Base-by-base conservation (phyloP, 202 grass and related monocot genomes). In the Cymbopogon flexuosus region DNA sequence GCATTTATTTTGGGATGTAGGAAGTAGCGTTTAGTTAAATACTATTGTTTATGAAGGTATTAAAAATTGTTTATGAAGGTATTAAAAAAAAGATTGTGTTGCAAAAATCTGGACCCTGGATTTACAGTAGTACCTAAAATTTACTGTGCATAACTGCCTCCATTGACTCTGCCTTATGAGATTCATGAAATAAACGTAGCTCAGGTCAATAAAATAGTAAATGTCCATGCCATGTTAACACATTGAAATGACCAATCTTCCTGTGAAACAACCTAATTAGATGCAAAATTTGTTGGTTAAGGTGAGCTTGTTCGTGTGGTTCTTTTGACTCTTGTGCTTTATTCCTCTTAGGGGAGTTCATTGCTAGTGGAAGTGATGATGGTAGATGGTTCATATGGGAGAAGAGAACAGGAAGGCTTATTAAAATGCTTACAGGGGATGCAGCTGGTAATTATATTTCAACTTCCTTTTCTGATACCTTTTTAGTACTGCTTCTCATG, bases 341-440 rank as follows among this genome's bases (percentile, higher is more conserved):
- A 18, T 42, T 81, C 11, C 34, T 79, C 42, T 82, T 78, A 99
- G 96, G 92, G 51, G 92, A 90, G 47, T 99, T 96, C 86, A 84
- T 99, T 93, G 92, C 92, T 36, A 93, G 96, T 56, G 96, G 96
- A 85, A 99, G 96, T 83, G 92, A 99, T 76, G 96, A 99, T 88
- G 96, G 92, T 64, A 99, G 86, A 70, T 99, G 96, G 96, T 96
- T 96, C 86, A 99, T 99, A 85, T 99, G 96, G 96, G 96, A 99
- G 64, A 99, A 93, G 84, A 90, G 65, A 93, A 93, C 96, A 81
- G 96, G 96, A 84, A 91, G 92, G 60, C 83, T 99, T 69, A 61
- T 99, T 85, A 99, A 91, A 91, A 96, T 99, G 96, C 96, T 99
- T 88, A 21, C 84, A 67, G 96, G 92, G 76, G 96, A 99, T 90